These are phyloP conservation scores for Earliella scabrosa DNA, from an alignment of 1,284 basidiomycete species.

Conservation along the genomic window DNA sequence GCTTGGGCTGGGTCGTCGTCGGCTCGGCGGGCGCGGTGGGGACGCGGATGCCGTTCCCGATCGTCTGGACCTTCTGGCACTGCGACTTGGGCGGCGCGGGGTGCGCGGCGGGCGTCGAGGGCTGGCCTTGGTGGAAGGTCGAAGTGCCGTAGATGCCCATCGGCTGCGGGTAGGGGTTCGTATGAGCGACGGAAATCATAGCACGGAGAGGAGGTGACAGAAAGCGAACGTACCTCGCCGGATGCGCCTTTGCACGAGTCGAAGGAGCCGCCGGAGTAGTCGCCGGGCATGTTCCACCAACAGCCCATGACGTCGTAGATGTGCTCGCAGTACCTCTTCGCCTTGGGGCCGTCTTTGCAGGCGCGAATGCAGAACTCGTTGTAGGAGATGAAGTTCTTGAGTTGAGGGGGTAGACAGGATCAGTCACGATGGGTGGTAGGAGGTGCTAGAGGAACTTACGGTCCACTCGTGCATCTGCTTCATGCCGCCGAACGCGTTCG, in stretches of 20 bases:
- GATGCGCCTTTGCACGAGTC: slow-evolving; percentile 59
- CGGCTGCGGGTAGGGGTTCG: slow-evolving; percentile 40
- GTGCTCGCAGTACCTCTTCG: slow-evolving; percentile 66
- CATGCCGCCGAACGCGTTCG: slow-evolving; percentile 66
- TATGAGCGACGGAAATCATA: neutral
- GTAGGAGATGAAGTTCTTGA: slow-evolving; percentile 58
- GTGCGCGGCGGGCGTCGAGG: slow-evolving; percentile 62
- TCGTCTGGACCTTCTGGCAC: slow-evolving; percentile 49
- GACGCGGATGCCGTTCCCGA: slow-evolving; percentile 43
- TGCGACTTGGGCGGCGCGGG: slow-evolving; percentile 57
- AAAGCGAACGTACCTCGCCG: slow-evolving; percentile 43
- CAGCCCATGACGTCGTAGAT: slow-evolving; percentile 73
- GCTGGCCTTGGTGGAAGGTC: slow-evolving; percentile 69
- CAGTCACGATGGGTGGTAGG: neutral
- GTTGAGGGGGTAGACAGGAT: neutral
- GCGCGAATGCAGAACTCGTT: slow-evolving; percentile 76
- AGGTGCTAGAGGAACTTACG: slow-evolving; percentile 35
- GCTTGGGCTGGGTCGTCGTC: neutral
- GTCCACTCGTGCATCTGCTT: slow-evolving; percentile 71
- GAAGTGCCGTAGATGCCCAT: slow-evolving; percentile 74
- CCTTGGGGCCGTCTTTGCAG: slow-evolving; percentile 62
- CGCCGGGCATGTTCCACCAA: slow-evolving; percentile 71
- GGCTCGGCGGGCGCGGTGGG: neutral
- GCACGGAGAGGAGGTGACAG: neutral
- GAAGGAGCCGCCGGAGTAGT: slow-evolving; percentile 60